Evolutionary conservation across 176 grass and related monocot species (phyloP).

Genomic region (Triticum dicoccoides): DNA sequence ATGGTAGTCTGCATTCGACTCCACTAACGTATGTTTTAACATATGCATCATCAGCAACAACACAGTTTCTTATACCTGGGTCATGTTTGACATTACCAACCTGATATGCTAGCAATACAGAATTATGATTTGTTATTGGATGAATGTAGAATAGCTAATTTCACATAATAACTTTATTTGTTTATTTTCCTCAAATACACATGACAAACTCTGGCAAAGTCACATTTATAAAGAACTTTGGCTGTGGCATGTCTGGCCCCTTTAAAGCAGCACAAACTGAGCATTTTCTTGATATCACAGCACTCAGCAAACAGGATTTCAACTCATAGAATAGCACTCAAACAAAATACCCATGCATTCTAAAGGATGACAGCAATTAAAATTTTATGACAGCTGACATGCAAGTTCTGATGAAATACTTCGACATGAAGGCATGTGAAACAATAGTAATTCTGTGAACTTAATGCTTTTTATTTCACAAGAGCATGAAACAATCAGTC

Average conservation of each 20-base stretch:
- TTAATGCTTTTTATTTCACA: background rate
- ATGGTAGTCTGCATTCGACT: background rate
- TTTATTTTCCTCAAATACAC: background rate
- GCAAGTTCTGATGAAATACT: background rate
- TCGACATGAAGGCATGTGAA: background rate
- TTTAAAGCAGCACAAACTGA: background rate
- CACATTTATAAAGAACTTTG: background rate
- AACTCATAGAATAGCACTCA: background rate
- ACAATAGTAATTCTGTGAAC: background rate
- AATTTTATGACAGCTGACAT: background rate
- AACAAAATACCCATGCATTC: background rate
- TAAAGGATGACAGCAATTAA: background rate
- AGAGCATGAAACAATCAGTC: background rate
- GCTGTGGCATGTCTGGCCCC: too few relatives aligned
- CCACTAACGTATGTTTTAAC: background rate
- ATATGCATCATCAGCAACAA: background rate
- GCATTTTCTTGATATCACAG: background rate
- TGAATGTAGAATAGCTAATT: background rate
- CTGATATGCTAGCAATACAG: background rate
- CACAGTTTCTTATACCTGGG: background rate
- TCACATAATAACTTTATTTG: background rate
- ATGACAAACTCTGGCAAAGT: background rate
- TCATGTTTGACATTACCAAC: too few relatives aligned
- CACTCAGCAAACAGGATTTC: background rate
- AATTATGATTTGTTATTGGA: background rate